Conservation (phyloP, 164 flowering plant species). For the Vitis cinerea region DNA sequence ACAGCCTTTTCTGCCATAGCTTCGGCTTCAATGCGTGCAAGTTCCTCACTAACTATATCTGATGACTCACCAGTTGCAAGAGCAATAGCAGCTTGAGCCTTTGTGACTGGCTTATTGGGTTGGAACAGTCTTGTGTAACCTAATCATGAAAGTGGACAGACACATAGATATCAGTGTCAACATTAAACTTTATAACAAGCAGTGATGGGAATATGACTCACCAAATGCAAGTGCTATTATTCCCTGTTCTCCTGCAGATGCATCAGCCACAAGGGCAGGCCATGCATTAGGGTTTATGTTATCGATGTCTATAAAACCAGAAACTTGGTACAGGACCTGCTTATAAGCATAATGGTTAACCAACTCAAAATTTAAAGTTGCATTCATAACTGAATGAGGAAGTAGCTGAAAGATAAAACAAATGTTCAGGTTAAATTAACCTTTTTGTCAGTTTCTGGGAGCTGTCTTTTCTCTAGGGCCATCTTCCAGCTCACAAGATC, state of each 20-base stretch:
- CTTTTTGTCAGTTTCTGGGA: slow-evolving; percentile 86
- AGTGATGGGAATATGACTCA: slow-evolving; percentile 25
- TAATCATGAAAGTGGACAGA: slow-evolving; percentile 14
- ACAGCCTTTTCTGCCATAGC: slow-evolving; percentile 91
- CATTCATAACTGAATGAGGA: neutral
- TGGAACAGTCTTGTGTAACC: slow-evolving; percentile 95
- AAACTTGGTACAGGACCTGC: slow-evolving; percentile 60
- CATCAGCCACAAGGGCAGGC: slow-evolving; percentile 93
- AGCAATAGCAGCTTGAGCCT: slow-evolving; percentile 97
- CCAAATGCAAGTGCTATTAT: slow-evolving; percentile 91
- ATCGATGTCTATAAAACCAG: slow-evolving; percentile 88
- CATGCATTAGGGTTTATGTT: slow-evolving; percentile 91
- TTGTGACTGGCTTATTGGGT: slow-evolving; percentile 94
- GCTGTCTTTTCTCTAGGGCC: slow-evolving; percentile 77
- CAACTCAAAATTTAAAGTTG: neutral
- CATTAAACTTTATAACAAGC: neutral
- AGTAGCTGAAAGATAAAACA: neutral
- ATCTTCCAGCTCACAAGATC: slow-evolving; percentile 99
- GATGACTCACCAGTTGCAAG: slow-evolving; percentile 86
- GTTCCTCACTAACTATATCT: slow-evolving; percentile 88
- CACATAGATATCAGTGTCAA: neutral
- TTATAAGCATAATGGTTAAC: slow-evolving; percentile 8
- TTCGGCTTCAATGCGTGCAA: slow-evolving; percentile 97
- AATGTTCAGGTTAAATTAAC: slow-evolving; percentile 28
- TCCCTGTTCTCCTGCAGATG: slow-evolving; percentile 80